Percentiles rank a stretch among this genome's conserved stretches.
Conservation (phyloP, 129 eudicot genomes). For the Cynara cardunculus region DNA sequence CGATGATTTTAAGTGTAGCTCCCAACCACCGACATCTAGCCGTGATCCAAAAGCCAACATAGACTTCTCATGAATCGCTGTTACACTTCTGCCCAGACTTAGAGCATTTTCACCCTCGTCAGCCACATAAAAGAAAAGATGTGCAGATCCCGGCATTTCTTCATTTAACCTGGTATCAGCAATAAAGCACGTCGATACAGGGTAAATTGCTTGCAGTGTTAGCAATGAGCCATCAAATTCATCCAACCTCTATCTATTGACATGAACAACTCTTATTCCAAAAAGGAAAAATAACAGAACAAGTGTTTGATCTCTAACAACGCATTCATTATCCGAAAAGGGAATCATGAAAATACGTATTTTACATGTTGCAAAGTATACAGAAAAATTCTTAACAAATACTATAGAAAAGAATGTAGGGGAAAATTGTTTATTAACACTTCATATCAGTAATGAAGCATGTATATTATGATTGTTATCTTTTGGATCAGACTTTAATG, state of each 20-base stretch:
- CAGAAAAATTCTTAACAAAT: not conserved
- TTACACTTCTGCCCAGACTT: conserved; percentile 51
- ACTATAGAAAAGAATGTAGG: not conserved
- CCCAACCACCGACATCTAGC: conserved; percentile 77
- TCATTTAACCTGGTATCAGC: conserved; percentile 31
- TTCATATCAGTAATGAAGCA: not conserved
- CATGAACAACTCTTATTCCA: not conserved
- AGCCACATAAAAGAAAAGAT: conserved; percentile 90
- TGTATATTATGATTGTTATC: not conserved
- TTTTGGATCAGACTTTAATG: not conserved
- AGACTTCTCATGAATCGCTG: conserved; percentile 43
- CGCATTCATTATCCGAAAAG: not conserved
- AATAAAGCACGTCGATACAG: not conserved
- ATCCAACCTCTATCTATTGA: not conserved
- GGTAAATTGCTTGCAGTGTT: not conserved
- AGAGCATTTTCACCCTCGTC: conserved; percentile 78
- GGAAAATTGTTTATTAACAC: not conserved
- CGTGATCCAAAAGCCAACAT: conserved; percentile 78
- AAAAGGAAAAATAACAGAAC: not conserved
- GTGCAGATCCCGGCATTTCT: conserved; percentile 42
- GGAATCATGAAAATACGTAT: not conserved
- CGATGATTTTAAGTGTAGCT: conserved; percentile 72
- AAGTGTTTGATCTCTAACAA: not conserved
- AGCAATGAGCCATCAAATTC: not conserved
- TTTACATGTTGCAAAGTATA: not conserved